These are phyloP conservation scores for Penicillium atrosanguineum DNA, from an alignment of 495 filamentous ascomycete genomes.

Conservation along the genomic window DNA sequence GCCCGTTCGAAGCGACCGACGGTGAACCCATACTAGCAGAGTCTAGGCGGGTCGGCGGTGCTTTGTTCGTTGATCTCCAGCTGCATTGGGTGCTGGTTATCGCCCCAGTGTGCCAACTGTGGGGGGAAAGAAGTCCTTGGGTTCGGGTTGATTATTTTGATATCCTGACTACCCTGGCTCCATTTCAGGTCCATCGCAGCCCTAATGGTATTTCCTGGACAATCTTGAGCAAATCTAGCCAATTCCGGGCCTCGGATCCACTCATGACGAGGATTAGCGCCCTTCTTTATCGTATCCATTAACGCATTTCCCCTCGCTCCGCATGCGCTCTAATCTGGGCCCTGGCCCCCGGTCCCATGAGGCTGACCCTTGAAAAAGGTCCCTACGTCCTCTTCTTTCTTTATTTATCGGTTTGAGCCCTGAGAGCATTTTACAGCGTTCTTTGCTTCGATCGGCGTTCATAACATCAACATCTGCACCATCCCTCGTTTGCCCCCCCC, in stretches of 20 bases:
- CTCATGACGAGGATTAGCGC: not conserved
- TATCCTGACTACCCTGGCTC: not conserved
- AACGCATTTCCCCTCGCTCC: not conserved
- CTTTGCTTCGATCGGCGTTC: not conserved
- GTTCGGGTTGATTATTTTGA: not conserved
- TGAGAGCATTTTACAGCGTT: not conserved
- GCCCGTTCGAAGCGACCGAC: not conserved
- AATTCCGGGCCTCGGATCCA: not conserved
- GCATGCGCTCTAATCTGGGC: not conserved
- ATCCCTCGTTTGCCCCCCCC: conserved; percentile 10
- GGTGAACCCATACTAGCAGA: not conserved
- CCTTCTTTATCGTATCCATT: not conserved
- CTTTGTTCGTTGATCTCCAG: not conserved
- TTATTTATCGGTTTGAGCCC: not conserved
- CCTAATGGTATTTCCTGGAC: not conserved
- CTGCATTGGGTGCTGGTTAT: not conserved
- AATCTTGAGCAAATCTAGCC: no score
- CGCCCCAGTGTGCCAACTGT: not conserved
- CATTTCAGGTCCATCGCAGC: not conserved
- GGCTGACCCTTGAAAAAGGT: not conserved
- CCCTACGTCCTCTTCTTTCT: not conserved
- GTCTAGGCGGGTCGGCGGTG: not conserved
- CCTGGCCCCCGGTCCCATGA: not conserved
- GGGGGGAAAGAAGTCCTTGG: no score
- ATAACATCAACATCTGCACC: not conserved